These are phyloP conservation scores for Schwanniomyces sp. DNA, from an alignment of 805 yeast genomes.

Conservation along the genomic window DNA sequence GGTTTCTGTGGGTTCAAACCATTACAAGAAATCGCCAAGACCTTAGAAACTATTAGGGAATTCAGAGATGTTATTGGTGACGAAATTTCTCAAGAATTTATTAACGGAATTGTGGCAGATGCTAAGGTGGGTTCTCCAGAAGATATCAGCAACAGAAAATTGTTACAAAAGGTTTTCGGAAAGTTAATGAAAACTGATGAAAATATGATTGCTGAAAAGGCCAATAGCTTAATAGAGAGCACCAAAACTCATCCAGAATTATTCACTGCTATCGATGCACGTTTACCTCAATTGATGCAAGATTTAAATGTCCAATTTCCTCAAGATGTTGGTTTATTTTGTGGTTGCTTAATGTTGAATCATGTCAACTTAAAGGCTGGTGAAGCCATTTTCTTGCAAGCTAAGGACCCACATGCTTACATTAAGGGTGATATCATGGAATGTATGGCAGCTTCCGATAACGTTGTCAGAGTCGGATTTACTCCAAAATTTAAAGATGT, in stretches of 20 bases:
- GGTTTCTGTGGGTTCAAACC: conserved; percentile 99
- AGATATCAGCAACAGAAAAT: conserved; percentile 57
- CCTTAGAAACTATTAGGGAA: conserved; percentile 75
- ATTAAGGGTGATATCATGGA: conserved; percentile 96
- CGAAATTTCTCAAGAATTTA: conserved; percentile 55
- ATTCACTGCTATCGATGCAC: conserved; percentile 48
- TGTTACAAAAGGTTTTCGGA: conserved; percentile 74
- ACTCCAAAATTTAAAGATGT: conserved; percentile 99
- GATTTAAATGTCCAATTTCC: conserved; percentile 89
- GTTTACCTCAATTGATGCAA: conserved; percentile 69
- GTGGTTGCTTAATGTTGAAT: conserved; percentile 91
- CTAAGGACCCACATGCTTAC: conserved; percentile 98
- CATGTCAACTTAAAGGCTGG: conserved; percentile 82
- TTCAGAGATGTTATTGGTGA: conserved; percentile 68
- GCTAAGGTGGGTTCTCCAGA: conserved; percentile 50
- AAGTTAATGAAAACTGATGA: conserved; percentile 84
- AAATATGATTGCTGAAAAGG: conserved; percentile 50
- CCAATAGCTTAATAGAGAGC: conserved; percentile 65
- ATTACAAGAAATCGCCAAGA: conserved; percentile 66
- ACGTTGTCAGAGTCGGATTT: conserved; percentile 97
- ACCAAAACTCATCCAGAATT: conserved; percentile 58
- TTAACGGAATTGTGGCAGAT: conserved; percentile 43
- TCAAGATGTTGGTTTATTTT: conserved; percentile 89
- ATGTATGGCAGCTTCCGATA: conserved; percentile 99
- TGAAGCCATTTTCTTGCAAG: conserved; percentile 94